Conservation (phyloP, 139 green algal species). For the Micractinium sp. region DNA sequence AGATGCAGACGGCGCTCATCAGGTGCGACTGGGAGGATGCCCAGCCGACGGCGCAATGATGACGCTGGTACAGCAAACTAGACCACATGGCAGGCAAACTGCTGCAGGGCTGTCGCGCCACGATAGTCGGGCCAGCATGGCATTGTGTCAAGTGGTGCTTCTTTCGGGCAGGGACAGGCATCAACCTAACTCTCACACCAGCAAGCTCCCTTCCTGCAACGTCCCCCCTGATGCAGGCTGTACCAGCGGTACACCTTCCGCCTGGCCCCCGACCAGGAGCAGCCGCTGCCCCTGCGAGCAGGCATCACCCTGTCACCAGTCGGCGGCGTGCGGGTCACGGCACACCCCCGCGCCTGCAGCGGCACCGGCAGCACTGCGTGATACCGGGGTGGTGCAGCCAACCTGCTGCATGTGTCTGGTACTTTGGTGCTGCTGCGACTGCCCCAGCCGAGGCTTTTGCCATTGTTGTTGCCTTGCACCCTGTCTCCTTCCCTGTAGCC, state of each 20-base stretch:
- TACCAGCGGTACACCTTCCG: conserved; percentile 25
- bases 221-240: conserved; percentile 7
- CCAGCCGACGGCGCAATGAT: too few relatives aligned
- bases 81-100: too few relatives aligned
- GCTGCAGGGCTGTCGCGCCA: too few relatives aligned
- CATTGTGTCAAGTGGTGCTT: too few relatives aligned
- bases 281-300: conserved; percentile 4
- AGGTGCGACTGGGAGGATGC: conserved; percentile 4
- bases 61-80: too few relatives aligned
- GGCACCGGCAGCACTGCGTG: background rate
- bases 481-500: too few relatives aligned
- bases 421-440: background rate
- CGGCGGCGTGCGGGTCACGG: background rate
- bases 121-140: too few relatives aligned
- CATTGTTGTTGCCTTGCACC: background rate
- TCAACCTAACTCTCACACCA: too few relatives aligned
- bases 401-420: background rate
- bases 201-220: too few relatives aligned
- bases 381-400: background rate
- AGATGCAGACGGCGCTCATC: conserved; percentile 28
- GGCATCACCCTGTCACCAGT: conserved; percentile 10
- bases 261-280: background rate
- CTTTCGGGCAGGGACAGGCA: too few relatives aligned
- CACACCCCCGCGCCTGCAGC: background rate
- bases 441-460: background rate